These are phyloP conservation scores for Lactarius evosmus DNA, from an alignment of 768 basidiomycete species.

Conservation along the genomic window DNA sequence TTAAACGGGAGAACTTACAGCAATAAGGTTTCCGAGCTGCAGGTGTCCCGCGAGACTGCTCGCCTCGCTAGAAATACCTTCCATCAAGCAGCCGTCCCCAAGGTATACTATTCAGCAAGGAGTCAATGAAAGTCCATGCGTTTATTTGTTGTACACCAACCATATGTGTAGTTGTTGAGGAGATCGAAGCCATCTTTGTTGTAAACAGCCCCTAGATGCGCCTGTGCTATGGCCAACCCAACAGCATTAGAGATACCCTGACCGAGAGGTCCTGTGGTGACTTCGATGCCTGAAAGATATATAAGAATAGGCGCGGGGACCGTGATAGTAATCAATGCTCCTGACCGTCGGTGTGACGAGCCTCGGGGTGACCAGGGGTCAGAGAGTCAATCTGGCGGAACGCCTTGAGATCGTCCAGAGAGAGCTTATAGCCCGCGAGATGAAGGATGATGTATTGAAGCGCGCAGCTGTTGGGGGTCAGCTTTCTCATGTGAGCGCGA, in stretches of 20 bases:
- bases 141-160: slow-evolving; percentile 39
- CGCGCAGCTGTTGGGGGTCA: slow-evolving; percentile 59
- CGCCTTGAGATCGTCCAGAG: slow-evolving; percentile 86
- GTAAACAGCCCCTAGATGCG: slow-evolving; percentile 84
- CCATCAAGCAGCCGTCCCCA: slow-evolving; percentile 96
- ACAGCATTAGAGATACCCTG: slow-evolving; percentile 94
- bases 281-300: slow-evolving; percentile 59
- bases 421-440: slow-evolving; percentile 87
- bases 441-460: slow-evolving; percentile 92
- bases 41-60: slow-evolving; percentile 92
- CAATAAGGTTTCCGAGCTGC: slow-evolving; percentile 89
- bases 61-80: slow-evolving; percentile 92
- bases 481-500: too few species aligned
- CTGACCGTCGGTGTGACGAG: slow-evolving; percentile 60
- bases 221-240: slow-evolving; percentile 90
- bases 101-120: slow-evolving; percentile 60
- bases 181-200: slow-evolving; percentile 83
- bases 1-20: slow-evolving; percentile 49
- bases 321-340: slow-evolving; percentile 5
- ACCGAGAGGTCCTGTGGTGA: slow-evolving; percentile 94
- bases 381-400: slow-evolving; percentile 90
- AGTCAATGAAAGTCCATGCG: slow-evolving; percentile 15
- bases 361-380: slow-evolving; percentile 93
- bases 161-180: slow-evolving; percentile 86
- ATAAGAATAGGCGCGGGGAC: slow-evolving; percentile 15